Evolutionary conservation across 176 grass and related monocot genomes (phyloP), one percentile per base, ranked within the genome.

Genomic region (Rhynchospora tenuis): DNA sequence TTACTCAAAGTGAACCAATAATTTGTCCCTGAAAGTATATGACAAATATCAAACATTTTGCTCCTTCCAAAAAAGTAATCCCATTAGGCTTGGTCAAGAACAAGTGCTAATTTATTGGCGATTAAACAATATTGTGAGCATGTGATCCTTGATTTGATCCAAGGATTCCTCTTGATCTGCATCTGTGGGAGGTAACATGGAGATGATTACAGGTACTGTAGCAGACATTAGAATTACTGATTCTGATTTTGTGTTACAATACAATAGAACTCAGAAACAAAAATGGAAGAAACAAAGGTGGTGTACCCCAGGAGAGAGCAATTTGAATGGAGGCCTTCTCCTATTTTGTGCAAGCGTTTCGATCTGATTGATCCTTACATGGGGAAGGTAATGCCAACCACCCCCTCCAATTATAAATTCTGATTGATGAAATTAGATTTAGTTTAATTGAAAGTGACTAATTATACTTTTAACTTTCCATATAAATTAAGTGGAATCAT

Each of bases 341-440:
- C 95, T 56, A 86, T 98, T 83, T 83, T 98, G 78, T 98, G 95
- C 86, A 98, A 98, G 85, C 90, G 92, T 63, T 98, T 98, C 88
- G 95, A 98, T 86, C 88, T 95, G 12, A 76, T 91, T 52, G 95
- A 98, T 81, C 92, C 95, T 88, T 98, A 90, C 83, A 98, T 98
- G 92, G 92, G 95, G 59, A 95, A 98, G 92, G 92, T 93, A 93
- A 16, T 15, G 3, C 13, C 17, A 14, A 10, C 13, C 64, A 38
- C 12, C 38, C 65, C 17, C 29, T 66, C 64, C 16, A 38, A 38
- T 38, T 38, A 4, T 54, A 71, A 2, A 3, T 54, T 52, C 47
- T 10, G 11, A 12, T 10, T 27, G 71, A 23, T 24, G 20, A 61
- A 51, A 26, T 20, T n/a, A 61, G 59, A 61, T 9, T 0, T 74